Base-by-base conservation (phyloP, 495 filamentous ascomycete genomes). In the Hypomontagnella submonticulosa region DNA sequence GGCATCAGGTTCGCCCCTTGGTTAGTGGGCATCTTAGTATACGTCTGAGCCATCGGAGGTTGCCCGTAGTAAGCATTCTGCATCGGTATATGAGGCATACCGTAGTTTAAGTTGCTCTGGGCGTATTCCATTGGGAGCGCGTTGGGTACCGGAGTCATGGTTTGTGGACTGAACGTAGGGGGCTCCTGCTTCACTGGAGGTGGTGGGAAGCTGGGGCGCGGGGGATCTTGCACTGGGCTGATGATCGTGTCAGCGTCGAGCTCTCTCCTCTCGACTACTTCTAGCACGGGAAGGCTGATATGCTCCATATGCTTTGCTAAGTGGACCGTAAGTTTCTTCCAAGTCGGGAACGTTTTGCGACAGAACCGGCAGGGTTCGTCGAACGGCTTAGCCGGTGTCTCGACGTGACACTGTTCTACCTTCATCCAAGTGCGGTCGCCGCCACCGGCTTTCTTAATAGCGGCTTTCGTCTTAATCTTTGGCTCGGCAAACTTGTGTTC, bases 251-350 rank as follows among this genome's bases (percentile, higher is more conserved):
- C 81, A 13, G 81, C 79, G 18, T 85, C 82, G 19, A 89, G 81
- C 23, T 83, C 79, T 58, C 80, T 83, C 40, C 77, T 74, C 42
- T 79, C 80, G n/a, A 94, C 89, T 5, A 98, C 84, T 51, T 84
- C 84, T 46, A 97, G 77, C 47, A 97, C 85, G 0, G 94, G 94
- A 71, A 98, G 84, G 67, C 90, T 92, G 72, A 98, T 90, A 60
- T 91, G 88, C 72, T 97, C 93, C 92, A 98, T 96, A 78, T 98
- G 94, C 67, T 93, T 93, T n/a, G 92, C 94, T 63, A 97, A 80
- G 79, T 97, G 94, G 27, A 93, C 92, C 2, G 91, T 96, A 53
- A 97, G 80, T 80, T 97, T 96, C 82, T 96, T 97, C 93, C 93
- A 97, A 47, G 85, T 92, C 57, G 82, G 86, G 78, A 90, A 93